Evolutionary conservation across 768 basidiomycete genomes (phyloP).

Genomic region (Termitomyces bulborhizus): DNA sequence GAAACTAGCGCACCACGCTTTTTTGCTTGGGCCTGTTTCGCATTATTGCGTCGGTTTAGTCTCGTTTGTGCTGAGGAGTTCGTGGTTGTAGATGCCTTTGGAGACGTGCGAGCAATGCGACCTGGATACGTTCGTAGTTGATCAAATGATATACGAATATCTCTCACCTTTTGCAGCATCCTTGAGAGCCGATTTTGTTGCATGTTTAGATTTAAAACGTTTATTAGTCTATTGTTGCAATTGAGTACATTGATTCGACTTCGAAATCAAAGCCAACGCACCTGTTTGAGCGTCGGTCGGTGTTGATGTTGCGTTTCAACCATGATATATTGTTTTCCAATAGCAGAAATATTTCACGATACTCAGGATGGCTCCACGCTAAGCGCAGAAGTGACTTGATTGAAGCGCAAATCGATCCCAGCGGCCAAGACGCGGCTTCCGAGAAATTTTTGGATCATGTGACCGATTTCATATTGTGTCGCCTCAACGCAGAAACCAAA

Average conservation of each 20-base stretch:
- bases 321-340: constrained; percentile 20
- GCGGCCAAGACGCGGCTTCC: too few relatives aligned
- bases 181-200: constrained; percentile 79
- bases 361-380: neutral
- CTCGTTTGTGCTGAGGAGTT: constrained; percentile 62
- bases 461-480: constrained; percentile 1
- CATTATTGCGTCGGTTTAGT: constrained; percentile 74
- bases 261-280: constrained; percentile 16
- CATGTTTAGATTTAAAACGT: constrained; percentile 85
- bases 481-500: neutral
- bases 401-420: constrained; percentile 1
- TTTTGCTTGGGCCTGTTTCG: constrained; percentile 73
- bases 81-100: constrained; percentile 42
- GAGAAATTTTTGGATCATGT: constrained; percentile 12
- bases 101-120: constrained; percentile 46
- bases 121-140: constrained; percentile 30
- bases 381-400: neutral
- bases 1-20: constrained; percentile 67
- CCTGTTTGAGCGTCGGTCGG: constrained; percentile 85
- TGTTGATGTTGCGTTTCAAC: constrained; percentile 52
- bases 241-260: neutral
- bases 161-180: constrained; percentile 74
- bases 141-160: neutral
- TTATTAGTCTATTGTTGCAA: constrained; percentile 68
- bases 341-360: neutral